These are phyloP conservation scores for Sisymbrium irio DNA, from an alignment of 345 rosid species.

Conservation along the genomic window DNA sequence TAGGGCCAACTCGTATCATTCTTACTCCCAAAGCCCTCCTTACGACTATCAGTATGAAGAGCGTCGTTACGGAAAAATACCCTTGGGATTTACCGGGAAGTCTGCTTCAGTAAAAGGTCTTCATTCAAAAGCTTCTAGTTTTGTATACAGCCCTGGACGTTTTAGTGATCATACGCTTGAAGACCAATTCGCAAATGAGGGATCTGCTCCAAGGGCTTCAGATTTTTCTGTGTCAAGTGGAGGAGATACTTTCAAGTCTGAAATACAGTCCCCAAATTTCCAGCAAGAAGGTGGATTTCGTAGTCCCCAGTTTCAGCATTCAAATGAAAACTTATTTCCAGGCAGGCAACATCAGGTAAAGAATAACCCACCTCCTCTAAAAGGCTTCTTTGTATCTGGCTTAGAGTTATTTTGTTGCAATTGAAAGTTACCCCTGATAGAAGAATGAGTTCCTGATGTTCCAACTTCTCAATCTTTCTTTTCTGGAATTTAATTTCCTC, in stretches of 20 bases:
- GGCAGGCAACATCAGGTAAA: slow-evolving; percentile 39
- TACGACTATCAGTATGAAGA: slow-evolving; percentile 96
- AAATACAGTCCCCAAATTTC: slow-evolving; percentile 65
- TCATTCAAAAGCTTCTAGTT: slow-evolving; percentile 60
- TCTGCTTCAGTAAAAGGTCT: slow-evolving; percentile 92
- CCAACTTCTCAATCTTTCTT: slow-evolving; percentile 10
- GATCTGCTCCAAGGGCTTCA: slow-evolving; percentile 77
- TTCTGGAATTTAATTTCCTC: slow-evolving; percentile 33
- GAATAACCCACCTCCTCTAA: slow-evolving; percentile 2
- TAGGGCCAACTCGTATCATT: slow-evolving; percentile 97
- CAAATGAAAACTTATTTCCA: slow-evolving; percentile 48
- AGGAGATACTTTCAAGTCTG: slow-evolving; percentile 68
- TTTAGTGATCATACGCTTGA: slow-evolving; percentile 58
- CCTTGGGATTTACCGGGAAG: slow-evolving; percentile 60
- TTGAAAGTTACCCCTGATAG: slow-evolving; percentile 5
- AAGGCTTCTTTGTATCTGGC: slow-evolving; percentile 15
- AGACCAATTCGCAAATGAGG: slow-evolving; percentile 83
- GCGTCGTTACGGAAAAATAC: slow-evolving; percentile 74
- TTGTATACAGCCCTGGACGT: slow-evolving; percentile 73
- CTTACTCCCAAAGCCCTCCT: slow-evolving; percentile 98
- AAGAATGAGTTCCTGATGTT: slow-evolving; percentile 6
- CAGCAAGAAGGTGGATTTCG: slow-evolving; percentile 54
- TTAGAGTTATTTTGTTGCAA: neutral
- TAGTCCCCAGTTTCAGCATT: slow-evolving; percentile 59
- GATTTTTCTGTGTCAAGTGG: slow-evolving; percentile 82